Base-by-base conservation (phyloP, 805 yeast species). In the Grigorovia humatica region DNA sequence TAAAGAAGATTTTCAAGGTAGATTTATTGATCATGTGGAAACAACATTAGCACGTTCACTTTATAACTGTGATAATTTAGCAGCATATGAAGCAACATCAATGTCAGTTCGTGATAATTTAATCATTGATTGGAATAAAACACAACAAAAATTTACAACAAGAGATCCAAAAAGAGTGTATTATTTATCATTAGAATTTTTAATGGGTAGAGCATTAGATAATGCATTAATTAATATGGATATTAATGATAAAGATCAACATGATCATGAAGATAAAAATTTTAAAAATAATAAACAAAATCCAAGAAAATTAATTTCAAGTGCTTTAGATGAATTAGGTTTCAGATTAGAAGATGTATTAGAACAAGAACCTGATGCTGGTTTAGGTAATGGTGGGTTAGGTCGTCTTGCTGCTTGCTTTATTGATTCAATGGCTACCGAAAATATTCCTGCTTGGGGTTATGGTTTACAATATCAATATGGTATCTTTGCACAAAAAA, bases 371-470 rank as follows among this genome's bases (percentile, higher is more conserved):
- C 93, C 95, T 0, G 97, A 89, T 69, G 96, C 96, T 11, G 96
- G 89, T 27, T 76, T 89, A 51, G 97, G 97, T 62, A 90, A 90
- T 63, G 97, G 97, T 65, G 97, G 97, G 57, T 74, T 89, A 52
- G 97, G 97, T 56, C 80, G 97, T 66, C 75, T 89, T 64, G 96
- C 96, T 20, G 96, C 96, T 19, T 90, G 96, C 70, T 89, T 88
- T 65, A 80, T 89, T 47, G 96, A 90, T 70, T 88, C 96, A 1
- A 72, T 89, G 66, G 80, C 93, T 40, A 82, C 95, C 4, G 84
- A 86, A 57, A 82, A 86, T 68, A 87, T 86, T 67, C 88, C 95
- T 17, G 96, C 95, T 49, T 89, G 97, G 97, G 97, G 97, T 56
- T 89, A 89, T 67, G 96, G 97, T 54, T 73, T 89, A 59, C 83